phyloP scores from a whole-genome alignment of 352 stramenopile species.

The Aphanomyces stellatus region DNA sequence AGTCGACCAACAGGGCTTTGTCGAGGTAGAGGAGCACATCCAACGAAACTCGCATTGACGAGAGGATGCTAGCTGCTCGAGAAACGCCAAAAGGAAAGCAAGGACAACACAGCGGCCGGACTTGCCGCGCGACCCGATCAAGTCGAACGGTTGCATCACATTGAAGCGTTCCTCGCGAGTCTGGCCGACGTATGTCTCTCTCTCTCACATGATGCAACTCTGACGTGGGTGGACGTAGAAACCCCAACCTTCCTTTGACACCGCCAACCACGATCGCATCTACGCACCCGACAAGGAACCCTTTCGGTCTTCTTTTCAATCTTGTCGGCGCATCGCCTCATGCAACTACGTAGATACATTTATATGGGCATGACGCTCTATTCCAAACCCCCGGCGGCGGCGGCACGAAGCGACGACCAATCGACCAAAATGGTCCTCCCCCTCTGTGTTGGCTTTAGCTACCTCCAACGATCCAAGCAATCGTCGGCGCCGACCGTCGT shows the following conservation, averaged over 20 bases:
- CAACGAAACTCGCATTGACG: background rate
- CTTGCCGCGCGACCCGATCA: background rate
- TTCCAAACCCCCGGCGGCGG: background rate
- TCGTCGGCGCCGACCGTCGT: background rate
- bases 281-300: slow-evolving; percentile 4
- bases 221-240: background rate
- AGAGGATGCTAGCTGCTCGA: background rate
- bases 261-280: background rate
- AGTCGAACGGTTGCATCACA: background rate
- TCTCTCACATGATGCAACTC: background rate
- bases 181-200: background rate
- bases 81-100: background rate
- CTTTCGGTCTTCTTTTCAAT: background rate
- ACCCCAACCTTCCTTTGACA: slow-evolving; percentile 1
- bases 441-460: slow-evolving; percentile 8
- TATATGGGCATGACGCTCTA: slow-evolving; percentile 8
- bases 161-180: slow-evolving; percentile 11
- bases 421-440: slow-evolving; percentile 7
- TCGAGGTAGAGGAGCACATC: background rate
- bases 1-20: slow-evolving; percentile 2
- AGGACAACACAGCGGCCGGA: too few species aligned
- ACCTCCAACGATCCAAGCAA: background rate
- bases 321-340: background rate
- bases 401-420: background rate
- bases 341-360: background rate